Evolutionary conservation across 345 rosid genomes (phyloP), one percentile per base, ranked within the genome.

Genomic region (Salix caprea): DNA sequence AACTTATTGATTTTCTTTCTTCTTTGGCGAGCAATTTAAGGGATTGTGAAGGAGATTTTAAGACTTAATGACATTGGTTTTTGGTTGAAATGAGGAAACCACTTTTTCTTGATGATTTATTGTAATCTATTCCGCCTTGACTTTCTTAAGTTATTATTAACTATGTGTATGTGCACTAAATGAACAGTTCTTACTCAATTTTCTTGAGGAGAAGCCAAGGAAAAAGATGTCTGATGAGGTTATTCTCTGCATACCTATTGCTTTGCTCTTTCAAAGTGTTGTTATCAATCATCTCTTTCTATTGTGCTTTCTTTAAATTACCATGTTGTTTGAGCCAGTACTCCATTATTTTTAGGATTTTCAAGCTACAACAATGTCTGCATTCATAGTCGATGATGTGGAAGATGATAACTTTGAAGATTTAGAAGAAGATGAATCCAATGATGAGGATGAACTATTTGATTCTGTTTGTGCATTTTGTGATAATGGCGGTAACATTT

Each of bases 381-480:
- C 77, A 44, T 91, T 93, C 82, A 88, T 93, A 67, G 97, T 89
- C 76, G 90, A 83, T 78, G 95, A 94, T 56, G 77, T 26, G 62
- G 78, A 82, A 65, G 81, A 81, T 76, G 88, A 78, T 65, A 65
- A 73, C 61, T 40, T 74, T 71, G 84, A 85, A 71, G 87, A 78
- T 73, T 72, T 50, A 1, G 88, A 77, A 69, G 89, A 85, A 60
- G 90, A 84, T 67, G 86, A 42, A 46, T 83, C 82, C 2, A 74
- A 77, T 42, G 87, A 85, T 1, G 91, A 87, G 5, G 90, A 88
- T 26, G 91, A 88, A 2, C 61, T 80, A 44, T 92, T 87, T 84
- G 98, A 91, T 84, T 73, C 90, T 62, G 95, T 89, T 74, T 92
- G 98, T 88, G 88, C 97, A 9, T 76, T 92, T 52, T 94, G 97